phyloP scores from a whole-genome alignment of 352 stramenopile species.

The Pythium diclinum region DNA sequence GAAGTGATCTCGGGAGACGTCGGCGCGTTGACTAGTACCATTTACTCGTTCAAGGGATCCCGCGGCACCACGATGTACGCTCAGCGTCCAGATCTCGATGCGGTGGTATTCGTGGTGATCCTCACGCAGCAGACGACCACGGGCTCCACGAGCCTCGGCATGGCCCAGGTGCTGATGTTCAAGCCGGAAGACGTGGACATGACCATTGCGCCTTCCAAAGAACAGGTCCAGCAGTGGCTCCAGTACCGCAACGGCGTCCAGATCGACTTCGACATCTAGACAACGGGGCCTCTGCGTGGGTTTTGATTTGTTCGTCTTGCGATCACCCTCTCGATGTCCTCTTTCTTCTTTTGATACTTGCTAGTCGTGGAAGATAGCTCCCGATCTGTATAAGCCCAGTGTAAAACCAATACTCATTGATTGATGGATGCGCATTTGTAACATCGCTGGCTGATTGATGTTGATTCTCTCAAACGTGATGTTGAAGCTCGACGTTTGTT shows the following conservation, averaged over 20 bases:
- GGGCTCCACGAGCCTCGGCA: slow-evolving; percentile 14
- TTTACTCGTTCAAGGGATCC: slow-evolving; percentile 50
- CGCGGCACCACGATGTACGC: slow-evolving; percentile 30
- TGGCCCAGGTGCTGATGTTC: slow-evolving; percentile 32
- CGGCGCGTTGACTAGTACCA: slow-evolving; percentile 35
- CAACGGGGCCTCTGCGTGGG: neutral
- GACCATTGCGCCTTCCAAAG: slow-evolving; percentile 17
- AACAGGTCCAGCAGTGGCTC: slow-evolving; percentile 30
- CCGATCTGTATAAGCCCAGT: neutral
- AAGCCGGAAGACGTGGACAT: slow-evolving; percentile 30
- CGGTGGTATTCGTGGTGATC: slow-evolving; percentile 40
- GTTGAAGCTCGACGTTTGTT: too few relatives aligned
- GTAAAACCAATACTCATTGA: neutral
- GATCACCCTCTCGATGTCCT: neutral
- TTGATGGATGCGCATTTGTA: neutral
- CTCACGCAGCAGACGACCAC: slow-evolving; percentile 24
- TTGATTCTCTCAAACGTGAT: too few relatives aligned
- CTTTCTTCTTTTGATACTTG: neutral
- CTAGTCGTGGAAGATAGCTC: neutral
- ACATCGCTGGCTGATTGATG: too few relatives aligned
- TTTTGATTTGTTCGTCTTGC: neutral
- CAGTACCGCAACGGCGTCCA: slow-evolving; percentile 27
- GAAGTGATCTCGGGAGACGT: slow-evolving; percentile 33
- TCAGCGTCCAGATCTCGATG: slow-evolving; percentile 22
- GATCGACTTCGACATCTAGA: slow-evolving; percentile 33